Percentiles rank a stretch among this genome's conserved stretches.
Conservation (phyloP, 495 filamentous ascomycete species). For the Viridothelium virens region DNA sequence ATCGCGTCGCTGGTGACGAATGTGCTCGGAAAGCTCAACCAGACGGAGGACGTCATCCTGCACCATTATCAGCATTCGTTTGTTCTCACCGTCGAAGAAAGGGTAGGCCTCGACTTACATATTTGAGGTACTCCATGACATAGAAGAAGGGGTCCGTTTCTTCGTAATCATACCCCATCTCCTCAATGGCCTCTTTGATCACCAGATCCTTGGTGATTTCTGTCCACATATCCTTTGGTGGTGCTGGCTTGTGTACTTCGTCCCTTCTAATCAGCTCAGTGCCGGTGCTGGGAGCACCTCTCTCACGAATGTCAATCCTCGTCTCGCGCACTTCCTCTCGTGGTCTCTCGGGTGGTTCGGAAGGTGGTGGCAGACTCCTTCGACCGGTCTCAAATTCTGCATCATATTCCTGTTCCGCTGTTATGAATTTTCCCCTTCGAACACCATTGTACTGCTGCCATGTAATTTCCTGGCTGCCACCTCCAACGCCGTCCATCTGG, state of each 20-base stretch:
- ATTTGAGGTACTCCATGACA: constrained; percentile 79
- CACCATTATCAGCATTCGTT: constrained; percentile 2
- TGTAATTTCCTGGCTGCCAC: constrained; percentile 57
- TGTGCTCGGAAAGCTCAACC: constrained; percentile 71
- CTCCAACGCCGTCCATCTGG: constrained; percentile 64
- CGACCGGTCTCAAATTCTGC: constrained; percentile 26
- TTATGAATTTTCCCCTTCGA: constrained; percentile 58
- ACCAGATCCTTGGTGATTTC: constrained; percentile 95
- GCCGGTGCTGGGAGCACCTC: constrained; percentile 22
- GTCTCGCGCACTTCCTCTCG: constrained; percentile 42
- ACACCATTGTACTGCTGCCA: constrained; percentile 74
- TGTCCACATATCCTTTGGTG: constrained; percentile 67
- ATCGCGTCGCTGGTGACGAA: constrained; percentile 65
- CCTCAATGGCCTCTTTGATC: constrained; percentile 75
- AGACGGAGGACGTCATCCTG: constrained; percentile 84
- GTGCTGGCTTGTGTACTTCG: constrained; percentile 12
- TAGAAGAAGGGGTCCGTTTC: constrained; percentile 88
- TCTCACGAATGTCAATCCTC: constrained; percentile 28
- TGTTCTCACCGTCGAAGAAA: not conserved
- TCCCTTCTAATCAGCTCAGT: constrained; percentile 2
- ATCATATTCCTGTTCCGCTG: constrained; percentile 39
- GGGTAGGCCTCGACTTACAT: constrained; percentile 51
- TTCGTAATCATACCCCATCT: constrained; percentile 79
- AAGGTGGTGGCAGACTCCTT: constrained; percentile 15
- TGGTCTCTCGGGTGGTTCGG: constrained; percentile 21